Base-by-base conservation (phyloP, 2,329 filamentous ascomycete species). In the Fusarium falciforme region DNA sequence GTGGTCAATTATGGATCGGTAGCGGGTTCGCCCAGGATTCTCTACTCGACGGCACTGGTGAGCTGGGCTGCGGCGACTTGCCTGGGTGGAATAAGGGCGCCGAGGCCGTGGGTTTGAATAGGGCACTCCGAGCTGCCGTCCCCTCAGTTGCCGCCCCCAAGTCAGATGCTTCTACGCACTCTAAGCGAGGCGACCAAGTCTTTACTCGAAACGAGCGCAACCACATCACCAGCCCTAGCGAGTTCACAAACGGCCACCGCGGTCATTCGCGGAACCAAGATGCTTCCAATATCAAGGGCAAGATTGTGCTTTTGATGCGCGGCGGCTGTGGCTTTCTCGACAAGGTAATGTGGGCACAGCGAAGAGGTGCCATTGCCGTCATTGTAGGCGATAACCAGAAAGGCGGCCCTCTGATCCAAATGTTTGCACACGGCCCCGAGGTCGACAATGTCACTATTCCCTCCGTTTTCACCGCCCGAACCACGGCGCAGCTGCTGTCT, bases 321-420 rank as follows among this genome's bases (percentile, higher is more conserved):
- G 96, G 96, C 67, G 96, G 96, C 9, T 99, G 96, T 82, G 96
- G 96, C 6, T 99, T 99, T 81, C 84, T 98, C 69, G 96, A 98
- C 80, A 99, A 99, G 83, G 94, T 96, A 73, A 96, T 97, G 85
- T 99, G 96, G 96, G 94, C 93, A 14, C 96, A 99, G 82, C 90
- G 95, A 70, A 90, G 96, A 79, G 96, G 96, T 27, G 96, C 93
- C 22, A 89, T 95, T 68, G 96, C 94, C 38, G 87, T 99, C 69
- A 97, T 99, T 74, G 95, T 99, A 4, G 96, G 96, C 29, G 96
- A 99, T 82, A 93, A 98, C 81, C 93, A 94, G 67, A 93, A 94
- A 70, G 96, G 96, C 52, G 95, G 95, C 5, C 93, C 93, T 38
- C 85, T 99, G 70, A 94, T 98, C 60, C 96, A 97, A 77, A 99